Percentiles rank a stretch among this genome's conserved stretches.
These are phyloP conservation scores for Quercus lobata DNA, from an alignment of 331 rosid genomes.

Conservation along the genomic window DNA sequence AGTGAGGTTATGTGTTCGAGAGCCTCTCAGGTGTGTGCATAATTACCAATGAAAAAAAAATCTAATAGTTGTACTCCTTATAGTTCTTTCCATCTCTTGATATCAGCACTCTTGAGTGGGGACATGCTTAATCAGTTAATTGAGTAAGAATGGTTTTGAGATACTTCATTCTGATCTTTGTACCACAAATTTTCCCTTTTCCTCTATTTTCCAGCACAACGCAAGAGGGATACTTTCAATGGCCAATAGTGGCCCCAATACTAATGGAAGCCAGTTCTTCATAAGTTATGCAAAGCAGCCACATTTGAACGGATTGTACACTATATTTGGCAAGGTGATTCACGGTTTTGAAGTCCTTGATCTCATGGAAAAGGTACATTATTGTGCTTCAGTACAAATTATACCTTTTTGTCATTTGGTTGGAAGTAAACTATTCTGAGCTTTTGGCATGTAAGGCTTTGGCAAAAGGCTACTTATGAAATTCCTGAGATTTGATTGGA, in stretches of 20 bases:
- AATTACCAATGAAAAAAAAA: no score
- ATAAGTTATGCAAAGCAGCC: conserved; percentile 78
- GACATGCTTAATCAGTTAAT: background rate
- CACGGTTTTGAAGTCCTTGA: conserved; percentile 98
- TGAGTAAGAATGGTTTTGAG: background rate
- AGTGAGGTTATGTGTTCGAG: no score
- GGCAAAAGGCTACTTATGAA: background rate
- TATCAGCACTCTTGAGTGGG: background rate
- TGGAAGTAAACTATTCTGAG: background rate
- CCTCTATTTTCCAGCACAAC: conserved; percentile 63
- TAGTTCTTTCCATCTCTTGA: background rate
- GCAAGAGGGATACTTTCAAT: conserved; percentile 87
- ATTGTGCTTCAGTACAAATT: background rate
- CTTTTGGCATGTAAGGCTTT: background rate
- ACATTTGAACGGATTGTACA: conserved; percentile 80
- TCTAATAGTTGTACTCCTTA: background rate
- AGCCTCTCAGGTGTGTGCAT: no score
- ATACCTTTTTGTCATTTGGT: background rate
- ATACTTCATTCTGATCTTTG: background rate
- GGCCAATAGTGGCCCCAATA: conserved; percentile 97
- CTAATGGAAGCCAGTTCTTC: conserved; percentile 94
- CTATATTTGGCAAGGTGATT: conserved; percentile 84
- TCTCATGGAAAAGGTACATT: conserved; percentile 91
- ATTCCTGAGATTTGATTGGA: background rate
- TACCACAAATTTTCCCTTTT: background rate